Evolutionary conservation across 345 rosid genomes (phyloP).

Genomic region (Brassica incana): DNA sequence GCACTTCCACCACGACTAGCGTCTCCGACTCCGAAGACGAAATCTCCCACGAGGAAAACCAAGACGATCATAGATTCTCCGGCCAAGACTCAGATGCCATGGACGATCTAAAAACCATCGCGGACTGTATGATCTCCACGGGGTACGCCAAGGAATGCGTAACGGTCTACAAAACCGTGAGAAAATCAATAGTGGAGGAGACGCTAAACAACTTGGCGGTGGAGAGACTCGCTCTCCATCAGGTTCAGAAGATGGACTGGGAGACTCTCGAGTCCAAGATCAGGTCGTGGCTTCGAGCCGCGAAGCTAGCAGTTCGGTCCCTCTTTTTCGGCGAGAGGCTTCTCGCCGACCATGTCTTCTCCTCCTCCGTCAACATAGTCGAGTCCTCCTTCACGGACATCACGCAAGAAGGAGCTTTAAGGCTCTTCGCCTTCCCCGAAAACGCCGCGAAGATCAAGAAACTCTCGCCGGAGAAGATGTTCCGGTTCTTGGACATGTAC

Average conservation of each 20-base stretch:
- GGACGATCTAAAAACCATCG: constrained; percentile 70
- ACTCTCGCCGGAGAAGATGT: constrained; percentile 66
- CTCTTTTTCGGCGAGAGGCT: constrained; percentile 69
- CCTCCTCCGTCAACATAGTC: constrained; percentile 51
- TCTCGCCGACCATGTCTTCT: constrained; percentile 77
- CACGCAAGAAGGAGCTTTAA: constrained; percentile 60
- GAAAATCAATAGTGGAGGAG: constrained; percentile 80
- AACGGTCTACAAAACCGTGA: constrained; percentile 48
- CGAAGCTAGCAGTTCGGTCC: constrained; percentile 51
- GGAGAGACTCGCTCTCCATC: constrained; percentile 49
- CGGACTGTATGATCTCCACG: constrained; percentile 82
- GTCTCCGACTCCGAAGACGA: constrained; percentile 43
- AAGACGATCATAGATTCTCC: constrained; percentile 45
- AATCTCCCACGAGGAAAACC: constrained; percentile 39
- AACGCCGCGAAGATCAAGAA: constrained; percentile 50
- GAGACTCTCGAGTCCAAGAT: constrained; percentile 58
- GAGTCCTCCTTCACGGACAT: constrained; percentile 72
- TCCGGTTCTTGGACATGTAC: constrained; percentile 68
- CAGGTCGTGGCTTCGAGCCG: constrained; percentile 66
- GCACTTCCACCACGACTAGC: constrained; percentile 35
- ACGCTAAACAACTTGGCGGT: constrained; percentile 54
- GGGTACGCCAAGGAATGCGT: constrained; percentile 84
- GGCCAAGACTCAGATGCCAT: constrained; percentile 43
- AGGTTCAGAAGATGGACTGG: constrained; percentile 67
- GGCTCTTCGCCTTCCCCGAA: constrained; percentile 69